Evolutionary conservation across 345 rosid genomes (phyloP), one percentile per base, ranked within the genome.

Genomic region (Triadica sebifera): DNA sequence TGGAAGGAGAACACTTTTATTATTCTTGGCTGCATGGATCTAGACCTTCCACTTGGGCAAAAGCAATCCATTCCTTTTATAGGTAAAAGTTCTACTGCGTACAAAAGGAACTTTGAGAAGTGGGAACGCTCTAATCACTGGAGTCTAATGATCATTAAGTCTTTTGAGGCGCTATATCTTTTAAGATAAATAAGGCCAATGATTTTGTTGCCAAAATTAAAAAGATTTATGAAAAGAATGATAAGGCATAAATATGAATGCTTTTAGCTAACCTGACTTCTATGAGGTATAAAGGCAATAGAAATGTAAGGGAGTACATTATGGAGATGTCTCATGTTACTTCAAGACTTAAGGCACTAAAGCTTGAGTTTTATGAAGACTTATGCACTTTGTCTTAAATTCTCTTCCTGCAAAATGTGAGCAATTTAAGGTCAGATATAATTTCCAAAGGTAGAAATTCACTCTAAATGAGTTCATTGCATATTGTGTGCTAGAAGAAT

Each of bases 61-160:
- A 53, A 22, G 13, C 12, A 74, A 49, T n/a, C 20, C n/a, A n/a
- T n/a, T n/a, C n/a, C n/a, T n/a, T n/a, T n/a, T n/a, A n/a, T n/a
- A n/a, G n/a, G n/a, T 69, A 52, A 5, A 58, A 10, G 8, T n/a
- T 10, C 70, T 38, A 1, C 8, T 20, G 51, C 47, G 0, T 38
- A 47, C 0, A 60, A 22, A 15, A 29, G 24, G 25, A 5, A 76
- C 6, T n/a, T 62, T 4, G 63, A 69, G 47, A 60, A 34, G 53
- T 76, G 70, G 29, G 63, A 70, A 13, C 13, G 43, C 5, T 69
- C 67, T 8, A 75, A 69, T 68, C n/a, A 60, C 61, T 29, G 25
- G 16, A 50, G 79, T 69, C 38, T 75, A 0, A 66, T 74, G 78
- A 67, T 74, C 67, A 62, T 70, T 2, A 62, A 63, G 10, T 58